Percentiles rank a stretch among this genome's conserved stretches.
Evolutionary conservation across 2,329 filamentous ascomycete genomes (phyloP).

Genomic region (Talaromyces sp.): DNA sequence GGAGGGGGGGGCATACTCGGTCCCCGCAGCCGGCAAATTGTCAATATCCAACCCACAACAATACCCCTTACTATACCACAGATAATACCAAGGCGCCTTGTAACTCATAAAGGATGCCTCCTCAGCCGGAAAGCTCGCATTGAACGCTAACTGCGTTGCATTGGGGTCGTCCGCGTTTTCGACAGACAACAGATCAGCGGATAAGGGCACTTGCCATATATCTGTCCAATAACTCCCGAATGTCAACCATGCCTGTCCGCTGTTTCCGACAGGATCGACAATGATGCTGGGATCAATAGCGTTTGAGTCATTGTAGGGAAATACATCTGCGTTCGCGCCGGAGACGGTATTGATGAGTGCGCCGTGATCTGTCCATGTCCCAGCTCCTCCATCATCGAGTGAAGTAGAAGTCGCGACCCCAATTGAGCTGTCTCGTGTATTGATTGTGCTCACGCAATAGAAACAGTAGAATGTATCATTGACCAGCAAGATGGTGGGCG

Average conservation of each 20-base stretch:
- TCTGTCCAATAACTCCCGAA: constrained; percentile 69
- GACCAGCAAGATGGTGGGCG: constrained; percentile 59
- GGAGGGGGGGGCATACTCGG: not conserved
- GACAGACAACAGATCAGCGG: constrained; percentile 25
- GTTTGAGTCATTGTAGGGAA: constrained; percentile 50
- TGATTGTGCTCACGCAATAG: constrained; percentile 62
- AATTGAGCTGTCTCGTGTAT: constrained; percentile 60
- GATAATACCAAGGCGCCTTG: constrained; percentile 35
- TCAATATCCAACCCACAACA: constrained; percentile 32
- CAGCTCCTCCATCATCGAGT: constrained; percentile 24
- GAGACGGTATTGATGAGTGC: constrained; percentile 31
- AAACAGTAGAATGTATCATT: constrained; percentile 61
- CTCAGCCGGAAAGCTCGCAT: constrained; percentile 19
- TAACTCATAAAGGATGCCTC: constrained; percentile 40
- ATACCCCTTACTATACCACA: constrained; percentile 40
- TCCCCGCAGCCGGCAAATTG: constrained; percentile 25
- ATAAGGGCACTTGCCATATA: constrained; percentile 59
- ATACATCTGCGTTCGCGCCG: constrained; percentile 26
- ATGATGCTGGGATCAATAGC: constrained; percentile 60
- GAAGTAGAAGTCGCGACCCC: constrained; percentile 53
- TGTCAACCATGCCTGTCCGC: constrained; percentile 46
- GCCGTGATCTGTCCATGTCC: constrained; percentile 37
- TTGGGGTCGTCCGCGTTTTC: constrained; percentile 23
- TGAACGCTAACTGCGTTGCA: constrained; percentile 29
- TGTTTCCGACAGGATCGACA: constrained; percentile 28